Base-by-base conservation (phyloP, 106 monocot species). In the Dendrobium nobile region DNA sequence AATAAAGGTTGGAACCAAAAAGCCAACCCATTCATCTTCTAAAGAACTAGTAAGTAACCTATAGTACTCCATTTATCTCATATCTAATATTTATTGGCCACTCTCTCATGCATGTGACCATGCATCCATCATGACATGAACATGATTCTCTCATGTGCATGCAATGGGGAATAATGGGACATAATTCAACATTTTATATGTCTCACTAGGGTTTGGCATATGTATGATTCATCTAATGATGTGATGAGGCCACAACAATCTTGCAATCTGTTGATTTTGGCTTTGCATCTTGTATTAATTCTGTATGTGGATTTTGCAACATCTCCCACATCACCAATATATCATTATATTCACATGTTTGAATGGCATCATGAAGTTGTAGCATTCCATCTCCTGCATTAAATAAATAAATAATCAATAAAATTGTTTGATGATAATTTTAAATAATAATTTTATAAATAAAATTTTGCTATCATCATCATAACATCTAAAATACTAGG, bases 261-360 rank as follows among this genome's bases (percentile, higher is more conserved):
- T 73, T 73, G 73, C 73, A 42, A 0, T 73, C 4, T 73, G 1
- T 31, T 31, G 31, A 31, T 68, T 73, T 42, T 3, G 33, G 40
- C 42, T 42, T 73, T 73, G 73, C 18, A 73, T 73, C 73, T 19
- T 73, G 73, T 20, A 42, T 41, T 2, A 42, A 42, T 5, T 73
- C 41, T 73, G 24, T 19, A 41, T 47, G 75, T 11, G 75, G 11
- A 47, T 75, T 81, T 58, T 81, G 55, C 2, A 81, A 26, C 20
- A 81, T 81, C 75, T 81, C 75, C 81, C 81, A 81, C 81, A 81
- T 81, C 15, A 81, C 75, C 27, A 75, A 75, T 42, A 81, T 59
- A 61, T 81, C 81, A 44, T 64, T 54, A 55, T 81, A 81, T 44
- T 64, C 61, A 20, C 81, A 81, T 27, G 61, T 75, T 75, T 75